phyloP scores from a whole-genome alignment of 1,284 basidiomycete genomes.

The Leccinum glutinopallens region DNA sequence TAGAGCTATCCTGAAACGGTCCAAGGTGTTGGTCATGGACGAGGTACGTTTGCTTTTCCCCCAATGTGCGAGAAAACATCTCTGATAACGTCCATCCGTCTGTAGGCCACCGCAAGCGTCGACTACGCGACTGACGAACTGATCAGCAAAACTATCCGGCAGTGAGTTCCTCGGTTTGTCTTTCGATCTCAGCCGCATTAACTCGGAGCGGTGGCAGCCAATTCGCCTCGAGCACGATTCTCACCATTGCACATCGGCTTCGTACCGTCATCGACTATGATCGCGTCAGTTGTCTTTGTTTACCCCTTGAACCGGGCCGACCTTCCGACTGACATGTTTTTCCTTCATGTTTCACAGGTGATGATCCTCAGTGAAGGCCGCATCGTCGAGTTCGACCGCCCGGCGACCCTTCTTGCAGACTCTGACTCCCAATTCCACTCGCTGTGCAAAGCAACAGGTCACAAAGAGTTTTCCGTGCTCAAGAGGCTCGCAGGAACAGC shows the following conservation, averaged over 20 bases:
- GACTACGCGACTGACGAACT: conserved; percentile 68
- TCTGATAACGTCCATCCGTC: background rate
- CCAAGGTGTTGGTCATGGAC: conserved; percentile 63
- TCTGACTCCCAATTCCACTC: conserved; percentile 70
- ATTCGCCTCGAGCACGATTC: conserved; percentile 64
- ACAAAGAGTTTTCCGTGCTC: conserved; percentile 75
- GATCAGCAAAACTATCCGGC: conserved; percentile 58
- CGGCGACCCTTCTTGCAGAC: conserved; percentile 67
- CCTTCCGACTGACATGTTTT: background rate
- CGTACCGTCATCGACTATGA: conserved; percentile 74
- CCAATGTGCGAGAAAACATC: conserved; percentile 2
- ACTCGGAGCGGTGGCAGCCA: conserved; percentile 43
- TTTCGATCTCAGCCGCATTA: background rate
- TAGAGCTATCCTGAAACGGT: conserved; percentile 59
- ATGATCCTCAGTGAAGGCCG: conserved; percentile 88
- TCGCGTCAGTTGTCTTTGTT: conserved; percentile 40
- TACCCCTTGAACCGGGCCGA: conserved; percentile 5
- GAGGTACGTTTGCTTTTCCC: conserved; percentile 37
- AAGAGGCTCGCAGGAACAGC: conserved; percentile 62
- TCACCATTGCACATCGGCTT: conserved; percentile 73
- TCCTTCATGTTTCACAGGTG: conserved; percentile 46
- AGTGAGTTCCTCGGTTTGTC: conserved; percentile 42
- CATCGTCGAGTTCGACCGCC: conserved; percentile 81
- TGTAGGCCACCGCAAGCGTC: conserved; percentile 43
- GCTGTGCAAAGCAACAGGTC: conserved; percentile 83